Conservation (phyloP, 2,329 filamentous ascomycete species). For the Curvularia spicifera region DNA sequence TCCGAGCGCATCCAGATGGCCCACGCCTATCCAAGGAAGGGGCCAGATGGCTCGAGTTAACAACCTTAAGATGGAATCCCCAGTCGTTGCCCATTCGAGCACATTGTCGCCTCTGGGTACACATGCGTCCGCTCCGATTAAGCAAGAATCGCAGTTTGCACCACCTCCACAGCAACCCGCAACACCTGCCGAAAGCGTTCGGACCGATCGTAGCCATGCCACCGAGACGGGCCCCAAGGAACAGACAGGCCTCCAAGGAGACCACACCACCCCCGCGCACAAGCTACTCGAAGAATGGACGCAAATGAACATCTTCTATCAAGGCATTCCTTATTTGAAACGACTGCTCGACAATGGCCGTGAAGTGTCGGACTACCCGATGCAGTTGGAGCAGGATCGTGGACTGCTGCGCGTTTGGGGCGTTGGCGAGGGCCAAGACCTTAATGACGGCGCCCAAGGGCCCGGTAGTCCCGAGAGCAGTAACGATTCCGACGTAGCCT, state of each 20-base stretch:
- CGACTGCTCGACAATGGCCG: slow-evolving; percentile 78
- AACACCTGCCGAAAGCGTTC: slow-evolving; percentile 45
- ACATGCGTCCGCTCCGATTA: slow-evolving; percentile 40
- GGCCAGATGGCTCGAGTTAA: slow-evolving; percentile 37
- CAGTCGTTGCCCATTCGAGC: slow-evolving; percentile 33
- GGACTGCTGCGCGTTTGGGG: slow-evolving; percentile 79
- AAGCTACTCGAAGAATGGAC: slow-evolving; percentile 74
- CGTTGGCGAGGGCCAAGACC: slow-evolving; percentile 74
- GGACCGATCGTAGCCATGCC: slow-evolving; percentile 33
- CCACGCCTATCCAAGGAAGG: slow-evolving; percentile 40
- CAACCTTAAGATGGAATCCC: slow-evolving; percentile 45
- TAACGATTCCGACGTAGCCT: slow-evolving; percentile 49
- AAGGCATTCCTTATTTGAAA: slow-evolving; percentile 51
- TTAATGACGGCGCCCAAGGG: slow-evolving; percentile 56
- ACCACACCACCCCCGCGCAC: slow-evolving; percentile 90
- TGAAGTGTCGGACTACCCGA: slow-evolving; percentile 66
- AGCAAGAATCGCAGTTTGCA: slow-evolving; percentile 35
- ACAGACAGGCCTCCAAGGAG: slow-evolving; percentile 68
- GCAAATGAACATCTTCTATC: slow-evolving; percentile 61
- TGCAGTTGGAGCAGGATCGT: slow-evolving; percentile 74
- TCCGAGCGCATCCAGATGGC: slow-evolving; percentile 34
- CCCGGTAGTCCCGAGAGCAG: slow-evolving; percentile 44
- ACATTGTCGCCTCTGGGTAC: slow-evolving; percentile 38
- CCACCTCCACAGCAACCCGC: slow-evolving; percentile 37
- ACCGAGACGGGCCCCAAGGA: slow-evolving; percentile 29